Percentiles rank a stretch among this genome's conserved stretches.
Evolutionary conservation across 2,329 filamentous ascomycete species (phyloP).

Genomic region (Coniochaeta sp.): DNA sequence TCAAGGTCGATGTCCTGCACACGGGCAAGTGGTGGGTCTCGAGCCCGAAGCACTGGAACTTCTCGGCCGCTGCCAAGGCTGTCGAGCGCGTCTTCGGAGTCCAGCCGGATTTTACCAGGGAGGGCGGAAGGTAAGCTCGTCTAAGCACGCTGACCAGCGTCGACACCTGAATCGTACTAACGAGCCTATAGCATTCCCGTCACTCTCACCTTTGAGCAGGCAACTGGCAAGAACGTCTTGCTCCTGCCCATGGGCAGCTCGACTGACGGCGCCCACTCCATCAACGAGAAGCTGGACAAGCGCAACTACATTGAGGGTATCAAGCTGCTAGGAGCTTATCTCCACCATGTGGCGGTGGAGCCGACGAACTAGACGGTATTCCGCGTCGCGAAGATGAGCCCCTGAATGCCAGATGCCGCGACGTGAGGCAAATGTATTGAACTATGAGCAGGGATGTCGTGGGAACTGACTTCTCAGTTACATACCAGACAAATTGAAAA

Average conservation of each 20-base stretch:
- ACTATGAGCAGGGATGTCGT: background rate
- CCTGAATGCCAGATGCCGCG: background rate
- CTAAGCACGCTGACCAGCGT: background rate
- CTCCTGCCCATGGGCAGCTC: constrained; percentile 95
- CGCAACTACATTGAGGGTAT: constrained; percentile 97
- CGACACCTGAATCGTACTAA: constrained; percentile 3
- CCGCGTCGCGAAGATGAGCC: background rate
- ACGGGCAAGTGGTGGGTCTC: constrained; percentile 98
- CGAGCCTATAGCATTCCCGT: constrained; percentile 69
- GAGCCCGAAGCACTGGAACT: constrained; percentile 98
- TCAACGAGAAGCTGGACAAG: constrained; percentile 97
- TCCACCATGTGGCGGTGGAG: constrained; percentile 95
- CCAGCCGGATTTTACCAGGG: constrained; percentile 88
- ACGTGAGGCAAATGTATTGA: background rate
- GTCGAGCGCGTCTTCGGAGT: constrained; percentile 92
- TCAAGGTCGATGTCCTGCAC: constrained; percentile 77
- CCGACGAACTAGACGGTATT: constrained; percentile 32
- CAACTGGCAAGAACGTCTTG: constrained; percentile 95
- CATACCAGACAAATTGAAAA: background rate
- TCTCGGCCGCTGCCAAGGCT: constrained; percentile 88
- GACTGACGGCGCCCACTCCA: constrained; percentile 92
- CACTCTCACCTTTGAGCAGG: constrained; percentile 94
- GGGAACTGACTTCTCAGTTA: background rate
- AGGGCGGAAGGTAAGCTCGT: constrained; percentile 72
- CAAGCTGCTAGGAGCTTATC: constrained; percentile 88